A percentile compares a stretch with the other conserved stretches of the same genome.
Evolutionary conservation across 2,329 filamentous ascomycete genomes (phyloP).

Genomic region (Catunica adiposa): DNA sequence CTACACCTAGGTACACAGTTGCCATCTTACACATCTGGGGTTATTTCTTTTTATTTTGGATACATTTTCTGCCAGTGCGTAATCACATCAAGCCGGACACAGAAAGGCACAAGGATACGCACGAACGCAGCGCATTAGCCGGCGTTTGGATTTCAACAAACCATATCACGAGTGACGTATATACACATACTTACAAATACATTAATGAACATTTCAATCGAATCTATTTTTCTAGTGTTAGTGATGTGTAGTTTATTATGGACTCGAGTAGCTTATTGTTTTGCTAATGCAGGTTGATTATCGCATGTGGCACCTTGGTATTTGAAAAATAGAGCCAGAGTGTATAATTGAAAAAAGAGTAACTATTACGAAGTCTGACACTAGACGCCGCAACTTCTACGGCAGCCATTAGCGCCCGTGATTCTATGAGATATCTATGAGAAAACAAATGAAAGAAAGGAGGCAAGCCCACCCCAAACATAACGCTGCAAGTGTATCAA

Average conservation of each 20-base stretch:
- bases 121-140: background rate
- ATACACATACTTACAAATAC: background rate
- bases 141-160: conserved; percentile 13
- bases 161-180: conserved; percentile 12
- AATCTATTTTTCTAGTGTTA: no score
- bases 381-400: background rate
- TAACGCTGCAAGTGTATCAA: background rate
- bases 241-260: no score
- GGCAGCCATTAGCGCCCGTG: background rate
- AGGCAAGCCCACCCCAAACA: no score
- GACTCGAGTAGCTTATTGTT: no score
- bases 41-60: conserved; percentile 1
- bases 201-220: background rate
- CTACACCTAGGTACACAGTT: no score
- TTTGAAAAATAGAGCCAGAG: background rate
- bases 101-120: conserved; percentile 1
- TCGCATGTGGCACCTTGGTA: no score
- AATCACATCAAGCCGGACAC: background rate
- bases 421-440: background rate
- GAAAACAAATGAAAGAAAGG: no score
- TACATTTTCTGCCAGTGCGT: background rate
- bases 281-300: no score
- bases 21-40: background rate
- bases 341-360: background rate
- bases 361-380: background rate